Percentiles rank a stretch among this genome's conserved stretches.
These are phyloP conservation scores for Rhynchosporium agropyri DNA, from an alignment of 2,329 filamentous ascomycete species.

Conservation along the genomic window DNA sequence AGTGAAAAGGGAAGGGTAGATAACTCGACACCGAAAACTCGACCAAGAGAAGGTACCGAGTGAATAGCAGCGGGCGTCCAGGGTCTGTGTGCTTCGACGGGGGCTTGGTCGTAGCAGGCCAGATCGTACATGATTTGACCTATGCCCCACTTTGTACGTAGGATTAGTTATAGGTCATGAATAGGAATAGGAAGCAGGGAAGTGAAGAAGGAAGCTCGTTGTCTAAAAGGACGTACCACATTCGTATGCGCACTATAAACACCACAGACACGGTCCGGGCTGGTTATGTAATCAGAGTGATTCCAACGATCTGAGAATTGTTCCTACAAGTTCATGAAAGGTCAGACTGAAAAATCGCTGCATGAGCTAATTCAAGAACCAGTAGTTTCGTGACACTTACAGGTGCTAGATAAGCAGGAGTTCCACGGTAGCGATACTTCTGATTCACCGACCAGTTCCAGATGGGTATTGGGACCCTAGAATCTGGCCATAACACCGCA, in stretches of 20 bases:
- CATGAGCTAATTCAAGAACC: not conserved
- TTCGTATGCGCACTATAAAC: not conserved
- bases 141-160: slow-evolving; percentile 2
- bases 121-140: slow-evolving; percentile 10
- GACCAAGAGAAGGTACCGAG: not conserved
- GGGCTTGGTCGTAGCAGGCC: not conserved
- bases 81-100: not conserved
- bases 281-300: not conserved
- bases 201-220: not conserved
- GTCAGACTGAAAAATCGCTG: not conserved
- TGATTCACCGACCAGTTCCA: not conserved
- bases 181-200: not conserved
- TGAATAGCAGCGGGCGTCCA: not conserved
- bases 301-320: not conserved
- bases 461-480: not conserved
- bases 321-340: not conserved
- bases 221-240: not conserved
- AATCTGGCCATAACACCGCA: too few relatives aligned
- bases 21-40: not conserved
- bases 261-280: not conserved
- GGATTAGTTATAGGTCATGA: not conserved
- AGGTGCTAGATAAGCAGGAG: not conserved
- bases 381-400: not conserved
- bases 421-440: not conserved
- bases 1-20: not conserved